Evolutionary conservation across 164 flowering plant species (phyloP).

Genomic region (Tetrastigma voinierianum): DNA sequence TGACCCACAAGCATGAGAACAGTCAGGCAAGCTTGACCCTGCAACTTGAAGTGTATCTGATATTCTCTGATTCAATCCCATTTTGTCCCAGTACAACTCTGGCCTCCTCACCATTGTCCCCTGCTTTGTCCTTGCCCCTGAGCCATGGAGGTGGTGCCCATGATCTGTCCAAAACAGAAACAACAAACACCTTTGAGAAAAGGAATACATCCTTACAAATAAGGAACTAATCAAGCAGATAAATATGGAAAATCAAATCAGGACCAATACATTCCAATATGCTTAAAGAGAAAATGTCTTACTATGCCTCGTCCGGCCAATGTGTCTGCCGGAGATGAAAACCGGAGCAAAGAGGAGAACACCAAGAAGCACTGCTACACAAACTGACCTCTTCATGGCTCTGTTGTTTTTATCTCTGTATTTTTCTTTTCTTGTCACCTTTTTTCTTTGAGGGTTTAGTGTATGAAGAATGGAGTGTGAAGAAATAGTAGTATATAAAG

Average conservation of each 20-base stretch:
- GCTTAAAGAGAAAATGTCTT: slow-evolving; percentile 4
- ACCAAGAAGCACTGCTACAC: slow-evolving; percentile 15
- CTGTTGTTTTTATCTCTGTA: neutral
- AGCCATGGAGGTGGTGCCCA: slow-evolving; percentile 23
- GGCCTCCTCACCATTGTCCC: slow-evolving; percentile 10
- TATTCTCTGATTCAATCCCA: slow-evolving; percentile 7
- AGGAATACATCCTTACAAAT: too few relatives aligned
- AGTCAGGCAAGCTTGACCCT: slow-evolving; percentile 84
- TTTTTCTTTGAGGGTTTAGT: neutral
- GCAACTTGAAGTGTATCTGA: slow-evolving; percentile 55
- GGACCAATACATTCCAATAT: neutral
- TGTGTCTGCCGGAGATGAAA: slow-evolving; percentile 26
- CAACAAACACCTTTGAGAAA: neutral
- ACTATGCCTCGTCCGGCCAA: slow-evolving; percentile 22
- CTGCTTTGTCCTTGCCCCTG: slow-evolving; percentile 2
- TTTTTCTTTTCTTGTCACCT: neutral
- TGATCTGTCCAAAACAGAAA: slow-evolving; percentile 21
- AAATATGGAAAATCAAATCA: too few relatives aligned
- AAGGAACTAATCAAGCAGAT: too few relatives aligned
- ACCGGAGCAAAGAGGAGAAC: slow-evolving; percentile 25
- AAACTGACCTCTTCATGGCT: slow-evolving; percentile 25
- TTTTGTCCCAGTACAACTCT: slow-evolving; percentile 18
- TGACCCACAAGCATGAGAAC: slow-evolving; percentile 90
- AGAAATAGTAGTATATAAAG: slow-evolving; percentile 10
- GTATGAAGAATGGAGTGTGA: neutral